A percentile compares a stretch with the other conserved stretches of the same genome.
phyloP scores from a whole-genome alignment of 768 basidiomycete species.

The Postia placenta region DNA sequence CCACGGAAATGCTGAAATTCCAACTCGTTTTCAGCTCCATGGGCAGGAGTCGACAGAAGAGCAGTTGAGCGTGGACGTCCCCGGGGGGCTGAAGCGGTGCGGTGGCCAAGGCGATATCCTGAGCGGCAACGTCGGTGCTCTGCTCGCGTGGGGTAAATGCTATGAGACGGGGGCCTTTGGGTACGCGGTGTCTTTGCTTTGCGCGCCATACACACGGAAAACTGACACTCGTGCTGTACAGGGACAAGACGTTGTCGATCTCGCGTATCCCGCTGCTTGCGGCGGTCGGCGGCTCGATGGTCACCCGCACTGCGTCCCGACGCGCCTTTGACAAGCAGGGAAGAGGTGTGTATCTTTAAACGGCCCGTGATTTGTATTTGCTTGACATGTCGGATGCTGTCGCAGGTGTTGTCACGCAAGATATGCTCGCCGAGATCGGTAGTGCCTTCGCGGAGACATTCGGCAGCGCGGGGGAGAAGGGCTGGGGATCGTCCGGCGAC shows the following conservation, averaged over 20 bases:
- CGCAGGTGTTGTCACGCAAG: slow-evolving; percentile 23
- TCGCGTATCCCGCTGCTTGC: slow-evolving; percentile 78
- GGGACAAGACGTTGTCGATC: slow-evolving; percentile 47
- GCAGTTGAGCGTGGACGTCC: slow-evolving; percentile 59
- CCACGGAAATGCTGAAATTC: background rate
- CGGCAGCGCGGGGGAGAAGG: slow-evolving; percentile 21
- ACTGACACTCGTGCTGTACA: slow-evolving; percentile 18
- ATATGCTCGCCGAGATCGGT: slow-evolving; percentile 24
- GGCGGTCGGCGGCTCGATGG: slow-evolving; percentile 79
- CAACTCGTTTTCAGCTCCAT: slow-evolving; percentile 3
- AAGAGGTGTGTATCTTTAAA: slow-evolving; percentile 31
- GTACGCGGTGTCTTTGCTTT: slow-evolving; percentile 35
- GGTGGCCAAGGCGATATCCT: slow-evolving; percentile 97
- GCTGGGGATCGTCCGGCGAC: slow-evolving; percentile 13
- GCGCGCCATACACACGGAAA: background rate
- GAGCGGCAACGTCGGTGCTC: slow-evolving; percentile 80
- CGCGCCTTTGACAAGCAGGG: slow-evolving; percentile 72
- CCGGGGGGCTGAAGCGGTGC: slow-evolving; percentile 86
- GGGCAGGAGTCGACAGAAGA: slow-evolving; percentile 31
- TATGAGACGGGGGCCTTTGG: slow-evolving; percentile 83
- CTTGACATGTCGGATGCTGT: background rate
- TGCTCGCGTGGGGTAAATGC: slow-evolving; percentile 93
- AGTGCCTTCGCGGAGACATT: slow-evolving; percentile 24
- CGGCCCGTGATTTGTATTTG: background rate
- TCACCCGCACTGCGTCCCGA: slow-evolving; percentile 80